Evolutionary conservation across 371 early-diverging fungal species (phyloP), one percentile per base, ranked within the genome.

Genomic region (Polyrhizophydium stewartii): DNA sequence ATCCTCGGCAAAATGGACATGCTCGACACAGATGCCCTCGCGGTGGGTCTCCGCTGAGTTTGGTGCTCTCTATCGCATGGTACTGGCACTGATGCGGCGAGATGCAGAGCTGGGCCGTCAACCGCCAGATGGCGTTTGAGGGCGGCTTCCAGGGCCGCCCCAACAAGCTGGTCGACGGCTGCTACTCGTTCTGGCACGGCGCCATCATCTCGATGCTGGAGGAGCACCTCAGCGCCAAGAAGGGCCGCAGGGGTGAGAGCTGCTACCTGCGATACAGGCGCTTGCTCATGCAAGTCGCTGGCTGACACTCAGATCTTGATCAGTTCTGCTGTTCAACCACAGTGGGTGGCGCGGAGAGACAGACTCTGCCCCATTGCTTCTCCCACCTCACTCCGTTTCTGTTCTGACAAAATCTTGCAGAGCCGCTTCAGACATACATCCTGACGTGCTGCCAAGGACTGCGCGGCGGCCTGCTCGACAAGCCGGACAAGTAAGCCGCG

Each of bases 111-210:
- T 98, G 97, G 96, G 80, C 89, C 37, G 68, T 70, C 13, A 72
- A 70, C 13, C 76, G 93, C 35, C 98, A 98, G 72, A 89, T 97
- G 92, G 67, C 66, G 21, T 60, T 93, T 28, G 96, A 94, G 74
- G 97, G 97, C 31, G 99, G 99, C 17, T 97, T 97, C 62, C 92
- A 90, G 60, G 99, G 99, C 19, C 81, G 99, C 45, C 89, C 93
- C 1, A 97, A 99, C 75, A 99, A 99, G 69, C 79, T 96, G 0
- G 97, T 97, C 0, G 99, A 99, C 73, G 96, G 96, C 0, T 99
- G 99, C 69, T 99, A 99, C 72, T 89, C 94, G 0, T 94, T 92
- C 71, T 99, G 99, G 99, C 85, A 91, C 28, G 97, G 95, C 21
- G 96, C 89, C 1, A 78, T 87, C 28, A 91, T 91, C 38, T 88